These are phyloP conservation scores for Bipolaris oryzae DNA, from an alignment of 2,329 filamentous ascomycete species.

Conservation along the genomic window DNA sequence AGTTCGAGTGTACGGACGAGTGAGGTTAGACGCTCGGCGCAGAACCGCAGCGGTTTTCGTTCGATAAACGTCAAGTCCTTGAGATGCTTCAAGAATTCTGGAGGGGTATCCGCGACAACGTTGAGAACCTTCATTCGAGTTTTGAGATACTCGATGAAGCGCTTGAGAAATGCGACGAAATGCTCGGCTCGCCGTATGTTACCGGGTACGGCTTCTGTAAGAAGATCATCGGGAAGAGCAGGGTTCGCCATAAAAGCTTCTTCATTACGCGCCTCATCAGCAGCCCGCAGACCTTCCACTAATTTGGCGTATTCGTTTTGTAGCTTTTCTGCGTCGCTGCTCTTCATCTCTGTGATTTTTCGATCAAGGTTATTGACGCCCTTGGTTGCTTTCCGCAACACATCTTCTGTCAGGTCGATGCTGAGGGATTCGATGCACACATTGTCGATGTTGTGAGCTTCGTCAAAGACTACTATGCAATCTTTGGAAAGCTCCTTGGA, in stretches of 20 bases:
- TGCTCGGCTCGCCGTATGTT: slow-evolving; percentile 97
- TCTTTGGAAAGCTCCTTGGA: slow-evolving; percentile 97
- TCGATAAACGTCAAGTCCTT: slow-evolving; percentile 98
- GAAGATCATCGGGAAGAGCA: slow-evolving; percentile 86
- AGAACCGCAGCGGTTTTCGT: slow-evolving; percentile 91
- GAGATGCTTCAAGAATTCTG: slow-evolving; percentile 89
- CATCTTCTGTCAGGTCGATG: slow-evolving; percentile 96
- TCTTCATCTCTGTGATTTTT: slow-evolving; percentile 92
- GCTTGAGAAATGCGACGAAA: slow-evolving; percentile 90
- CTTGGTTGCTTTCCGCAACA: slow-evolving; percentile 84
- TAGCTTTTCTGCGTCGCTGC: slow-evolving; percentile 91
- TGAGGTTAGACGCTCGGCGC: slow-evolving; percentile 91
- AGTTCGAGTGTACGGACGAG: slow-evolving; percentile 93
- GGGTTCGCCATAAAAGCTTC: slow-evolving; percentile 98
- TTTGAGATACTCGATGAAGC: slow-evolving; percentile 97
- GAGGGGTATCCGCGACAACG: slow-evolving; percentile 95
- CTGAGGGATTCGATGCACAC: slow-evolving; percentile 98
- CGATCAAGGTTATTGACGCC: slow-evolving; percentile 90
- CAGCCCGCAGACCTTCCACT: slow-evolving; percentile 86
- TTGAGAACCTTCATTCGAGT: slow-evolving; percentile 98
- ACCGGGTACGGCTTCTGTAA: slow-evolving; percentile 94
- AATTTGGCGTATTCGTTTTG: slow-evolving; percentile 96
- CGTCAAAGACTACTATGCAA: slow-evolving; percentile 97
- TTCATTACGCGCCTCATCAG: slow-evolving; percentile 87
- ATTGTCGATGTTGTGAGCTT: slow-evolving; percentile 99